Conservation (phyloP, 1,284 basidiomycete genomes). For the Spongispora temasekensis region DNA sequence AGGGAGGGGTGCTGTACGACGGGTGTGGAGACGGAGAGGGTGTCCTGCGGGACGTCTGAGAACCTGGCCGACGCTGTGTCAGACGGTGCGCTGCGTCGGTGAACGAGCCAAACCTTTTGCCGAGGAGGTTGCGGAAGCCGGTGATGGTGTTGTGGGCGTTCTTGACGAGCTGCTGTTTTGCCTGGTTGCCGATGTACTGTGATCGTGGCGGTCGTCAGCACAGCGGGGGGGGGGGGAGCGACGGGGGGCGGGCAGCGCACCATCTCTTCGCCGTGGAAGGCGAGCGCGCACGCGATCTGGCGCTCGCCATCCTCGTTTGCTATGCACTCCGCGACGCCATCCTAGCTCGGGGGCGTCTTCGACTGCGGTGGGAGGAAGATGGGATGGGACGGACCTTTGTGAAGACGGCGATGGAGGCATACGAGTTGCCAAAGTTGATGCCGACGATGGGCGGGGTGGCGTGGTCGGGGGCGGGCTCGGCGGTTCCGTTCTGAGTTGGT, state of each 20-base stretch:
- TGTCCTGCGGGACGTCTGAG: slow-evolving; percentile 67
- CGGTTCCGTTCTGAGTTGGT: slow-evolving; percentile 41
- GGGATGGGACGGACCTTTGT: slow-evolving; percentile 67
- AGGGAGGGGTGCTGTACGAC: slow-evolving; percentile 77
- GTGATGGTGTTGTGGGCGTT: slow-evolving; percentile 94
- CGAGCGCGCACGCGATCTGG: slow-evolving; percentile 94
- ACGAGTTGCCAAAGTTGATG: slow-evolving; percentile 97
- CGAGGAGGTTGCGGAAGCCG: slow-evolving; percentile 91
- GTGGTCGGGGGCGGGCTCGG: slow-evolving; percentile 37
- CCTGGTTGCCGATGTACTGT: slow-evolving; percentile 96
- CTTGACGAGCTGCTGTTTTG: slow-evolving; percentile 93
- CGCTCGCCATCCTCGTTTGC: slow-evolving; percentile 99
- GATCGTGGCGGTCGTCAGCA: slow-evolving; percentile 15
- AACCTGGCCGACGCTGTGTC: slow-evolving; percentile 50
- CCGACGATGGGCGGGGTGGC: slow-evolving; percentile 68
- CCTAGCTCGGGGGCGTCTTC: slow-evolving; percentile 46
- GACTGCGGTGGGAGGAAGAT: not conserved
- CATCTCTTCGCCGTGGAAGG: slow-evolving; percentile 90
- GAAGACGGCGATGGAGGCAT: slow-evolving; percentile 93
- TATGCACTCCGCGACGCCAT: slow-evolving; percentile 90
- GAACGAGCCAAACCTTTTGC: slow-evolving; percentile 80
- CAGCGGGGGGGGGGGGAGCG: slow-evolving; percentile 1
- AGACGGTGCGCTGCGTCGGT: not conserved
- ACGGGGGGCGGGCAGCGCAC: slow-evolving; percentile 62
- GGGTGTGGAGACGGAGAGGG: slow-evolving; percentile 56